These are phyloP conservation scores for Onygenales sp. DNA, from an alignment of 2,329 filamentous ascomycete species.

Conservation along the genomic window DNA sequence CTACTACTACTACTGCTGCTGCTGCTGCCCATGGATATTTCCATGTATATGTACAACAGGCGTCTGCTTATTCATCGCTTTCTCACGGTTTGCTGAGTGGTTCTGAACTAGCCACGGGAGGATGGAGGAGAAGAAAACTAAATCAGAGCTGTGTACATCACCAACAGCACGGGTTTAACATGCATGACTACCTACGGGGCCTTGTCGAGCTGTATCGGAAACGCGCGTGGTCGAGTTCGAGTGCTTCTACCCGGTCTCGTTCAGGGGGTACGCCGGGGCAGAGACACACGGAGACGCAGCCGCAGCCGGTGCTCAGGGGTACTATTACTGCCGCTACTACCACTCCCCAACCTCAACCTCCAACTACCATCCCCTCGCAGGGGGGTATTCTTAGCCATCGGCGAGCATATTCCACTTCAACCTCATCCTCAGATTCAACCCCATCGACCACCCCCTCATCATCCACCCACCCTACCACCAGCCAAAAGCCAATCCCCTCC, in stretches of 20 bases:
- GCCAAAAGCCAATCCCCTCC: neutral
- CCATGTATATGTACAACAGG: too few relatives aligned
- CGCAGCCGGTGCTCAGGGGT: too few relatives aligned
- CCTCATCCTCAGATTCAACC: neutral
- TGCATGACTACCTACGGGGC: neutral
- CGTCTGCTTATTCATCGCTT: too few relatives aligned
- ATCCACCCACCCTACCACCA: neutral
- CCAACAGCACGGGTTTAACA: neutral
- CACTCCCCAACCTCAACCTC: too few relatives aligned
- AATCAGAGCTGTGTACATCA: neutral
- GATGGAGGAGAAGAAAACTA: neutral
- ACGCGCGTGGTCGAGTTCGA: neutral
- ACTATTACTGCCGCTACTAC: too few relatives aligned
- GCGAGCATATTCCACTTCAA: neutral
- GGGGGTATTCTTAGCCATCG: neutral
- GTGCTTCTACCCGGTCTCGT: neutral
- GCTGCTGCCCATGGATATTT: too few relatives aligned
- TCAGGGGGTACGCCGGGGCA: neutral
- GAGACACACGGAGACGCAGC: too few relatives aligned
- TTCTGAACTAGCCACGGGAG: too few relatives aligned
- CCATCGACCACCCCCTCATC: too few relatives aligned
- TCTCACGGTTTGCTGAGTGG: too few relatives aligned
- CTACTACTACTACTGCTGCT: neutral
- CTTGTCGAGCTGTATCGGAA: neutral
- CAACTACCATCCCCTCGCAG: too few relatives aligned